Base-by-base conservation (phyloP, 23 red algal genomes). In the Porphyridium purpureum region DNA sequence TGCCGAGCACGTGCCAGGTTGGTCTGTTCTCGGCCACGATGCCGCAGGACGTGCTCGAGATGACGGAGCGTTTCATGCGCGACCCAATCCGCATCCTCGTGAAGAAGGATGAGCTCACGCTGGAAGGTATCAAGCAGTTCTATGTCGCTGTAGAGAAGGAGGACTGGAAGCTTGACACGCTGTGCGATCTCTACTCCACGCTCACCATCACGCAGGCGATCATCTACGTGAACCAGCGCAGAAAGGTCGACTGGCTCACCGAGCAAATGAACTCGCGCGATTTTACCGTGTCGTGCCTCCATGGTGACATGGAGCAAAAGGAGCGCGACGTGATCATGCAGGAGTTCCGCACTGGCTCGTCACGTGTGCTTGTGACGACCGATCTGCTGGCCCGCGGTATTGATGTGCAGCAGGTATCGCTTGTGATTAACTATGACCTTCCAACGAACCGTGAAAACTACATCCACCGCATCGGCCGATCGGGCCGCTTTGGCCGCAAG, bases 361-460 rank as follows among this genome's bases (percentile, higher is more conserved):
- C 74, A 1, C 74, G 81, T 64, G 81, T 98, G 34, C 70, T 98
- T 31, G 78, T 98, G 24, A 82, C 90, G 5, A 98, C 90, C 6
- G 90, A 98, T 46, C 64, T 98, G 29, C 62, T 98, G 33, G 90
- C 80, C n/a, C 75, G 90, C 72, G 90, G 90, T 53, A 98, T 98
- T 49, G 90, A 98, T 67, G 81, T 98, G 14, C 80, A 98, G 71
- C 76, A 82, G 60, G 80, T 98, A 26, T 84, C 74, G 27, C 80
- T 98, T 5, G 90, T 98, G 15, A 86, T 98, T 66, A 98, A 98
- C 63, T 98, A 86, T 77, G 90, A 98, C 64, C 79, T 98, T 50
- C 90, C 90, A 4, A 85, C 79, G 17, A 98, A 98, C 71, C 62
- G 80, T 31, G 90, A 98, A 52, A 98, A 98, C 54, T 98, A 98